phyloP scores from a whole-genome alignment of 2,329 filamentous ascomycete genomes.

The Graphiopsis chlorocephala region DNA sequence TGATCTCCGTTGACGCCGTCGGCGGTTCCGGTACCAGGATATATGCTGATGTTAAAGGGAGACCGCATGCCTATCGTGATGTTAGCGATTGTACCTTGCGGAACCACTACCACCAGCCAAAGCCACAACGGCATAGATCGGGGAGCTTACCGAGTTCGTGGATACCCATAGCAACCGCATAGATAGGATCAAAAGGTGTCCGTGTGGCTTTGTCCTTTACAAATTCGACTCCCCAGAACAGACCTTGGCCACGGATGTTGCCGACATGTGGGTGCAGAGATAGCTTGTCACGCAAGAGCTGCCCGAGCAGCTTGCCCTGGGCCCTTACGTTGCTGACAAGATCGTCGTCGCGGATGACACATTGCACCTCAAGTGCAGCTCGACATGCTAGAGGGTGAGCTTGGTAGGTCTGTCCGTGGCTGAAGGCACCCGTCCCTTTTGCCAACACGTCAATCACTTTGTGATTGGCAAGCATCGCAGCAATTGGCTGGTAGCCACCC shows the following conservation, averaged over 20 bases:
- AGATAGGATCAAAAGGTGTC: constrained; percentile 49
- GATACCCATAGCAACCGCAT: constrained; percentile 48
- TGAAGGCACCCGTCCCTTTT: constrained; percentile 48
- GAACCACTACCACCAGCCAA: background rate
- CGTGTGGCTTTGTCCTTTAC: constrained; percentile 55
- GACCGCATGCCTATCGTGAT: constrained; percentile 37
- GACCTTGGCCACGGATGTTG: constrained; percentile 59
- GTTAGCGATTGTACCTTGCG: constrained; percentile 11
- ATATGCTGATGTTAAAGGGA: constrained; percentile 56
- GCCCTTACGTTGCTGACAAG: constrained; percentile 57
- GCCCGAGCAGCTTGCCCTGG: constrained; percentile 52
- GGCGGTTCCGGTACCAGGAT: constrained; percentile 61
- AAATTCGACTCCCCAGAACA: constrained; percentile 61
- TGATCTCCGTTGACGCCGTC: constrained; percentile 65
- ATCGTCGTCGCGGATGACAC: constrained; percentile 55
- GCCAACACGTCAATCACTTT: constrained; percentile 51
- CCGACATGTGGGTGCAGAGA: constrained; percentile 52
- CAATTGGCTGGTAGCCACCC: constrained; percentile 61
- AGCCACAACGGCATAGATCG: background rate
- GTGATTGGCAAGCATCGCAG: constrained; percentile 56
- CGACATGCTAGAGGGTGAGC: constrained; percentile 59
- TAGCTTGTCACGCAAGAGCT: constrained; percentile 45
- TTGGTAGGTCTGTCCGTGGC: constrained; percentile 64
- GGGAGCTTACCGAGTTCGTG: constrained; percentile 48
- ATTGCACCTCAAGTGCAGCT: constrained; percentile 62